phyloP scores from a whole-genome alignment of 345 rosid species.

The Syzygium oleosum region DNA sequence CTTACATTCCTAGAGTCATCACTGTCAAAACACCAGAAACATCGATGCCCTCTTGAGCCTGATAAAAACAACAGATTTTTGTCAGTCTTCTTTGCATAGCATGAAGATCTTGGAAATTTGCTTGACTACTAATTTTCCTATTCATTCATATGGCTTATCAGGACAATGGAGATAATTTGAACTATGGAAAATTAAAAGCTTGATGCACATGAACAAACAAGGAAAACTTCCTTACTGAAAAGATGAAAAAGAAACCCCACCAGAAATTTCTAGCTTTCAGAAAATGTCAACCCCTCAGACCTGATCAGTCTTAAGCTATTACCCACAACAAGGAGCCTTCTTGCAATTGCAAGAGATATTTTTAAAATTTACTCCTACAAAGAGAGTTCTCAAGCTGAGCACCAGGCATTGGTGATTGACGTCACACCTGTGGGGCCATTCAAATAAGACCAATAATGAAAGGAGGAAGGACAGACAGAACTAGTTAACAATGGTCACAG shows the following conservation, averaged over 20 bases:
- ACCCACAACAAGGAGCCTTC: not conserved
- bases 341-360: not conserved
- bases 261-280: not conserved
- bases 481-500: not conserved
- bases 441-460: not conserved
- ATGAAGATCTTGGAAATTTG: not conserved
- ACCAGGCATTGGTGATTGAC: not conserved
- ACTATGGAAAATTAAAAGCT: not conserved
- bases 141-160: not conserved
- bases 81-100: not conserved
- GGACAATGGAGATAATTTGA: not conserved
- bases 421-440: not conserved
- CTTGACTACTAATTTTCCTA: not conserved
- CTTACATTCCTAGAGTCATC: constrained; percentile 98
- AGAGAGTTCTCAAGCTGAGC: not conserved
- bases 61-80: constrained; percentile 13
- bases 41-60: constrained; percentile 88
- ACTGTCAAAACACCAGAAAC: constrained; percentile 96
- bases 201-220: not conserved
- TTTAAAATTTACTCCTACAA: not conserved
- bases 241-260: not conserved
- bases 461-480: not conserved
- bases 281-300: not conserved
- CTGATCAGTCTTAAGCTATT: not conserved
- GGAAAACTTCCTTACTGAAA: not conserved